Percentiles rank a stretch among this genome's conserved stretches.
These are phyloP conservation scores for Planoprotostelium fungivorum DNA, from an alignment of 78 protist genomes.

Conservation along the genomic window DNA sequence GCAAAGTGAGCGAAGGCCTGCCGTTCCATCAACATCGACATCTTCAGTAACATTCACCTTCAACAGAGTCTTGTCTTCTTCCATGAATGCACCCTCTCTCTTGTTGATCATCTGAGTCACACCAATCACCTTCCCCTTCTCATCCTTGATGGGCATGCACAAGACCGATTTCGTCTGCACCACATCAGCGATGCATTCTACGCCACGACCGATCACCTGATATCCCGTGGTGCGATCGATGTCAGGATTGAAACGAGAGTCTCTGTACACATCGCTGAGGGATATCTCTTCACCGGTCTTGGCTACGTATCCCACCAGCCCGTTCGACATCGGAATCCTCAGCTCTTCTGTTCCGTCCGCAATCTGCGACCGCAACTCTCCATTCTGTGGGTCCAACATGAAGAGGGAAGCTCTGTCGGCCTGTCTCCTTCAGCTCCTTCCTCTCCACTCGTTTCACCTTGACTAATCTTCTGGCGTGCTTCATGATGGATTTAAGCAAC, in stretches of 20 bases:
- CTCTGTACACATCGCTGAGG: constrained; percentile 9
- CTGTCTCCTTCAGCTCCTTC: neutral
- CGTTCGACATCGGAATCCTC: neutral
- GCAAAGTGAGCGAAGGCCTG: neutral
- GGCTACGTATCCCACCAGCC: constrained; percentile 30
- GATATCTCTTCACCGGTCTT: constrained; percentile 1
- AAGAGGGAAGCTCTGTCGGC: constrained; percentile 20
- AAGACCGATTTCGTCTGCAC: constrained; percentile 3
- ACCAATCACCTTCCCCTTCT: constrained; percentile 20
- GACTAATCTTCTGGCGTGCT: constrained; percentile 4
- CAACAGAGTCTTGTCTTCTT: constrained; percentile 12
- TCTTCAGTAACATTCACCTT: constrained; percentile 5
- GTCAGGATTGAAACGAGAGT: constrained; percentile 20
- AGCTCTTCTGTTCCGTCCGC: constrained; percentile 19
- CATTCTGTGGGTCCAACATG: constrained; percentile 10
- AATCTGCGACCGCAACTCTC: constrained; percentile 7
- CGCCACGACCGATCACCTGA: neutral
- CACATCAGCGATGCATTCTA: neutral
- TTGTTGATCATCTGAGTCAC: constrained; percentile 35
- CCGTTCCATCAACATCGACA: neutral
- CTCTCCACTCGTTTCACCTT: neutral
- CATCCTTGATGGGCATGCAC: constrained; percentile 17
- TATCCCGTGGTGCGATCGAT: neutral
- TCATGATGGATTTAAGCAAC: constrained; percentile 1
- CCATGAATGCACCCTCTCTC: constrained; percentile 12